Evolutionary conservation across 495 filamentous ascomycete genomes (phyloP), one percentile per base, ranked within the genome.

Genomic region (Chaetomidium leptoderma): DNA sequence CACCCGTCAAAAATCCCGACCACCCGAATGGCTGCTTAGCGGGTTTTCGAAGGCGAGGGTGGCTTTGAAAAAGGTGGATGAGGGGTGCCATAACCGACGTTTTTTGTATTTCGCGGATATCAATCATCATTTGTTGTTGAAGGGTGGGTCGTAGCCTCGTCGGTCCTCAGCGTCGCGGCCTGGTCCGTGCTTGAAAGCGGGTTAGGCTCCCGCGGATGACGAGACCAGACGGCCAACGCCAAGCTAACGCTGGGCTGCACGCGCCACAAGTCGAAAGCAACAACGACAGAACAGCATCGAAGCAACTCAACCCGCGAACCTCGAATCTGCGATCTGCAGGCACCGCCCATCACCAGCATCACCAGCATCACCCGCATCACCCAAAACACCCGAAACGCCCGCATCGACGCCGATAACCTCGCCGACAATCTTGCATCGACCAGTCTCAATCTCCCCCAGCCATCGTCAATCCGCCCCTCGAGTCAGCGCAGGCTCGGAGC

Each of bases 181-280:
- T n/a, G n/a, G n/a, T n/a, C n/a, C n/a, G n/a, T n/a, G n/a, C n/a
- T n/a, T n/a, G n/a, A n/a, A n/a, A n/a, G n/a, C n/a, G n/a, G n/a
- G n/a, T n/a, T n/a, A 68, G 62, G 66, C 66, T 64, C 52, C 66
- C 55, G 63, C 47, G 47, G 65, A 64, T 70, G 67, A 70, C 67
- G 67, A 67, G 57, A 48, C 53, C 35, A 49, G 36, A 43, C 58
- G 49, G 60, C 53, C 48, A 60, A 26, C 42, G 55, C 63, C 59
- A 63, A 58, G 53, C 17, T 36, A 27, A 54, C 39, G 36, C 39
- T 48, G 48, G 24, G 39, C 55, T 56, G 58, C 64, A 65, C 64
- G 64, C 66, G 65, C 62, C 62, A 66, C 60, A 59, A 63, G 60
- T 60, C 66, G 64, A 69, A 66, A 57, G 59, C 57, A 49, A 14